phyloP scores from a whole-genome alignment of 257 asterid species.

The Gentiana straminea region DNA sequence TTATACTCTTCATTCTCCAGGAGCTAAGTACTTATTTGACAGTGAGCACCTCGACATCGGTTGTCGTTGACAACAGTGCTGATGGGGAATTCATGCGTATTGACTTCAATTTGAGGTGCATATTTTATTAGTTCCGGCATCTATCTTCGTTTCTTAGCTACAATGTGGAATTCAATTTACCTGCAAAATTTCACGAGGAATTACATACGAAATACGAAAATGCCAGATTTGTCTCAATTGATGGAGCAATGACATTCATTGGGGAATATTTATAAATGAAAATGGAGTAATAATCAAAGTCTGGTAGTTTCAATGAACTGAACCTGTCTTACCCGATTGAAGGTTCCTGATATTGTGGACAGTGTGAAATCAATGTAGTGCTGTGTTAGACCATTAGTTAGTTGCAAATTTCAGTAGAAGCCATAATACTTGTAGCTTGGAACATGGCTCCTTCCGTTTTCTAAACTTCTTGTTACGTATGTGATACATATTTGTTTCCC shows the following conservation, averaged over 20 bases:
- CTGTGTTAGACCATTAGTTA: no score
- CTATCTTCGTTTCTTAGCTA: neutral
- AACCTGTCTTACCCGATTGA: no score
- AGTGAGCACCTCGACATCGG: conserved; percentile 63
- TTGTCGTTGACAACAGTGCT: conserved; percentile 79
- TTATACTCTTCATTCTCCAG: conserved; percentile 28
- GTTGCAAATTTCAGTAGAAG: no score
- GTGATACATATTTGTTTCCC: no score
- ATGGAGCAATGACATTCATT: no score
- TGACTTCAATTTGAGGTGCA: conserved; percentile 83
- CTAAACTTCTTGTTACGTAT: neutral
- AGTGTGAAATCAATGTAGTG: no score
- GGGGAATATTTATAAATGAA: no score
- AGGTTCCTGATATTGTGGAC: no score
- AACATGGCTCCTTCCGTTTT: neutral
- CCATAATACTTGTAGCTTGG: neutral
- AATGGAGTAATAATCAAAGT: no score
- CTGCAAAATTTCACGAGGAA: neutral
- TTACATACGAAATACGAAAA: no score
- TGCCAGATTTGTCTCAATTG: neutral
- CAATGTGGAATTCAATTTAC: neutral
- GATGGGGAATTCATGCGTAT: conserved; percentile 79
- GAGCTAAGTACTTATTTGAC: conserved; percentile 63
- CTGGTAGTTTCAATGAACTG: no score
- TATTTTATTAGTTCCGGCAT: neutral